phyloP scores from a whole-genome alignment of 2,329 filamentous ascomycete species.

The Aspergillus brasiliensis region DNA sequence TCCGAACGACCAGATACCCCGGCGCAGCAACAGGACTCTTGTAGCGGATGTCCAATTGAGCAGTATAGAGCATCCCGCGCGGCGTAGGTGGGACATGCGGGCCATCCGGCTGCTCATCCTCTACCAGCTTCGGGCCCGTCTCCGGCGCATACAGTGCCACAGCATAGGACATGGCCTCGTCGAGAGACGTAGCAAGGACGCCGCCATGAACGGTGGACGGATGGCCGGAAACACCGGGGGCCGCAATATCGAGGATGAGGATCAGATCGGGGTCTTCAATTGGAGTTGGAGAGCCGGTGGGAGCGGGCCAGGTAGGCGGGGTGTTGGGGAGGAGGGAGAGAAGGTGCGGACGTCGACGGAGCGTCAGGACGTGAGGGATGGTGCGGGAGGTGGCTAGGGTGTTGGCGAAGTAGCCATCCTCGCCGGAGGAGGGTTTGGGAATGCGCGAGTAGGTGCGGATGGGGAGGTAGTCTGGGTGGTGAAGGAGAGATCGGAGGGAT shows the following conservation, averaged over 20 bases:
- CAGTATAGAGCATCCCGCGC: conserved; percentile 39
- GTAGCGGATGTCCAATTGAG: conserved; percentile 46
- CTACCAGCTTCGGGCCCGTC: conserved; percentile 2
- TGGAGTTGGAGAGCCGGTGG: conserved; percentile 23
- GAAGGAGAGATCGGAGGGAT: conserved; percentile 25
- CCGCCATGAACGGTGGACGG: conserved; percentile 16
- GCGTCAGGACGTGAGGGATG: conserved; percentile 45
- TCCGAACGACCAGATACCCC: conserved; percentile 38
- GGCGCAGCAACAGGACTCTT: conserved; percentile 40
- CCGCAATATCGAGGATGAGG: conserved; percentile 13
- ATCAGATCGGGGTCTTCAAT: conserved; percentile 14
- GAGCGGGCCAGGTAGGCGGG: conserved; percentile 28
- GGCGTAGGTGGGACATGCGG: conserved; percentile 17
- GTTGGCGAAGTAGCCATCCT: conserved; percentile 46
- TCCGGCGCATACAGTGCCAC: conserved; percentile 25
- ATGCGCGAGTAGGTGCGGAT: conserved; percentile 44
- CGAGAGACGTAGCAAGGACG: conserved; percentile 28
- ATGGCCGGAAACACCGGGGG: conserved; percentile 15
- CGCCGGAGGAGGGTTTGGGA: conserved; percentile 42
- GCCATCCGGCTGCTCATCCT: not conserved
- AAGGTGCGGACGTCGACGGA: conserved; percentile 36
- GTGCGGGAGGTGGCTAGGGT: conserved; percentile 43
- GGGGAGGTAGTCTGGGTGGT: conserved; percentile 38
- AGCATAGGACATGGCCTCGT: conserved; percentile 48
- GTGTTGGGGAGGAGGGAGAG: conserved; percentile 22